phyloP scores from a whole-genome alignment of 208 protist genomes.

The Trypanosomatidae sp. region DNA sequence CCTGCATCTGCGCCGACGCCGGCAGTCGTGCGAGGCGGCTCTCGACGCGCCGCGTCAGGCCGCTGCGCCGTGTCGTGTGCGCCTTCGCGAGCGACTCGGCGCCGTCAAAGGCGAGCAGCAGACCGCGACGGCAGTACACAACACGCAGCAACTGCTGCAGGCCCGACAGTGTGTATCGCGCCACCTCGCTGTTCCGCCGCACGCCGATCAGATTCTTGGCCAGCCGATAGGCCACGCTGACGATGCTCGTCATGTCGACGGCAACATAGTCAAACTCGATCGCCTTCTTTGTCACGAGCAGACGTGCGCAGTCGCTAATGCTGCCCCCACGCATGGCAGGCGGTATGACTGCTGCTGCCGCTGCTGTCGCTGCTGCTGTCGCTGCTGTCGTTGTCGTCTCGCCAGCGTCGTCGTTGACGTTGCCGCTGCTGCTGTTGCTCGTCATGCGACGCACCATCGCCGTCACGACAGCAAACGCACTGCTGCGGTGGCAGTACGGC shows the following conservation, averaged over 20 bases:
- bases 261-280: slow-evolving; percentile 75
- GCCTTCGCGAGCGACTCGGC: slow-evolving; percentile 49
- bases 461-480: no score
- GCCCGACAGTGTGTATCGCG: slow-evolving; percentile 34
- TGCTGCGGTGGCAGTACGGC: no score
- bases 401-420: no score
- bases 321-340: slow-evolving; percentile 6
- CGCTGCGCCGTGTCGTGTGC: slow-evolving; percentile 10
- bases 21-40: slow-evolving; percentile 39
- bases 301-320: slow-evolving; percentile 30
- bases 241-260: slow-evolving; percentile 46
- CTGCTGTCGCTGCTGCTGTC: no score
- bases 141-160: slow-evolving; percentile 57
- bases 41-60: slow-evolving; percentile 26
- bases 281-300: slow-evolving; percentile 71
- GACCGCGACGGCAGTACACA: slow-evolving; percentile 25
- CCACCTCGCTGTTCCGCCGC: slow-evolving; percentile 42
- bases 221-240: slow-evolving; percentile 47
- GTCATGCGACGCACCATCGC: no score
- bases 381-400: no score
- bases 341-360: no score
- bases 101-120: slow-evolving; percentile 64
- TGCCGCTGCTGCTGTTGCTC: no score
- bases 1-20: slow-evolving; percentile 41
- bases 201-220: slow-evolving; percentile 22